Base-by-base conservation (phyloP, 176 grass and related monocot genomes). In the Puya raimondii region DNA sequence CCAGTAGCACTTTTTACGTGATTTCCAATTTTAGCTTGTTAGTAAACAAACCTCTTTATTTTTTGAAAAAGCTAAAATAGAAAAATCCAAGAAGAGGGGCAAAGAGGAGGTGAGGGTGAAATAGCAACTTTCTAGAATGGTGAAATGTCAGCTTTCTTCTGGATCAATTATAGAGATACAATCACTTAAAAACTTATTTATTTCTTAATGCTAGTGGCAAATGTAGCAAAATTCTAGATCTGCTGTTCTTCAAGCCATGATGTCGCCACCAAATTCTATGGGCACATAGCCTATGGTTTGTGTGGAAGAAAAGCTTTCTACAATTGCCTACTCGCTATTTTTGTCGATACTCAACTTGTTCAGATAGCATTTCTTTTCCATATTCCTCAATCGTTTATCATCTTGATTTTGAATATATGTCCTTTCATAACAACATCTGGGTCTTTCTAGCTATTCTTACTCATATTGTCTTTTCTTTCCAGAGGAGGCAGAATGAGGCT, bases 401-500 rank as follows among this genome's bases (percentile, higher is more conserved):
- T 63, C 47, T 21, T 73, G 53, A 48, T 10, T 67, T 27, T 48
- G 20, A 4, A 9, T 76, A 15, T 68, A 16, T 18, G 12, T 50
- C 23, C 53, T 52, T 47, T n/a, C 65, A 42, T 53, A 68, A 5
- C 50, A 66, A 48, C 21, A 13, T 29, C 10, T 20, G 50, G 22
- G 8, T n/a, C 12, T 29, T 9, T 75, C 9, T 53, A 52, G 22
- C 2, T 42, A 53, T 65, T 53, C 47, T 18, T 21, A 50, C 10
- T 8, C 17, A 69, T 27, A 22, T 57, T 77, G 48, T 67, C 4
- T 53, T 11, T 23, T 75, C 73, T 69, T 82, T 91, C 13, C 77
- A 97, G 94, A 87, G 72, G 81, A 75, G 72, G 69, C 75, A 67
- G 76, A 71, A 81, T 48, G 68, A 80, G 68, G 84, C 86, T 64